Percentiles rank a stretch among this genome's conserved stretches.
Evolutionary conservation across 2,329 filamentous ascomycete species (phyloP).

Genomic region (Albophoma yamanashiensis): DNA sequence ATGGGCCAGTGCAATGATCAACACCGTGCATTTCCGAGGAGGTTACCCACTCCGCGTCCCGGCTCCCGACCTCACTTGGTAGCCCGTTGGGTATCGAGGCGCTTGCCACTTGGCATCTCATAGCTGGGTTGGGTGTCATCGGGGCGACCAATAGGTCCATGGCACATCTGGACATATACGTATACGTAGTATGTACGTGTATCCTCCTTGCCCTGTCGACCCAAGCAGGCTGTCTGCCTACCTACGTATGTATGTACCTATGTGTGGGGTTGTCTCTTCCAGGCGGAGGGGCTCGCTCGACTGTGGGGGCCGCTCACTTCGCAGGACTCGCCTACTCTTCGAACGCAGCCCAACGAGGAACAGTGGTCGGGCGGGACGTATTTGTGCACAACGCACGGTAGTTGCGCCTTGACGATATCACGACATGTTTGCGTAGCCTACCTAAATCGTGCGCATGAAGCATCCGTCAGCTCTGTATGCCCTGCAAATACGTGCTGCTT

Average conservation of each 20-base stretch:
- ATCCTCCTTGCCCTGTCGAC: neutral
- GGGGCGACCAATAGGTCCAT: neutral
- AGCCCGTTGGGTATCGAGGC: neutral
- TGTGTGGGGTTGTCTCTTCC: neutral
- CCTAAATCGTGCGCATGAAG: neutral
- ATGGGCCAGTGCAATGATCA: neutral
- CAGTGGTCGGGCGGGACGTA: neutral
- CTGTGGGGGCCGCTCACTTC: no score
- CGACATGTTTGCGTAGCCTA: neutral
- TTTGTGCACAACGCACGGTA: neutral
- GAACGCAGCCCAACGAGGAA: neutral
- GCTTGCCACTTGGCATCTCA: neutral
- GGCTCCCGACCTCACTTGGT: neutral
- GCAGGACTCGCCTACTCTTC: neutral
- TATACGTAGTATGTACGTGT: no score
- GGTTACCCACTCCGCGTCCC: neutral
- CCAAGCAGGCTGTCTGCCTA: neutral
- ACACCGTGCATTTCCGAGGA: neutral
- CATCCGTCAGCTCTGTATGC: neutral
- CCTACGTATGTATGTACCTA: no score
- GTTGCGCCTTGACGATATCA: neutral
- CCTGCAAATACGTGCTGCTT: no score
- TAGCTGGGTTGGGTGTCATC: neutral
- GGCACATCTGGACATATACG: neutral
- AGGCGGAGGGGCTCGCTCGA: neutral